Percentiles rank a stretch among this genome's conserved stretches.
Conservation (phyloP, 2,329 filamentous ascomycete genomes). For the Alternaria rosae region DNA sequence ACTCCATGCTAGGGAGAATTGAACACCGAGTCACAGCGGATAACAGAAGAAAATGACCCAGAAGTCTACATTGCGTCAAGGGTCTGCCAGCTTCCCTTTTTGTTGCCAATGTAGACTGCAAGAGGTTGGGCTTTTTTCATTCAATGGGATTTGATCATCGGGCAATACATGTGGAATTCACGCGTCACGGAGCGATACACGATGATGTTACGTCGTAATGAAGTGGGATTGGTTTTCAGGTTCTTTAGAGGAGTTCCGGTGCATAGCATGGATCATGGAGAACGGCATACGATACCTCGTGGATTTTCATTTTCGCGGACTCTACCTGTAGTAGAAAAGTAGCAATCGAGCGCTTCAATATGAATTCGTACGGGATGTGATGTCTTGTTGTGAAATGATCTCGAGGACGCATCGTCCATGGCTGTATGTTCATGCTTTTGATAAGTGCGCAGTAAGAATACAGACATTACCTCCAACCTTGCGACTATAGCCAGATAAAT, state of each 20-base stretch:
- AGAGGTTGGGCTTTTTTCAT: background rate
- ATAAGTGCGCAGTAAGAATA: too few relatives aligned
- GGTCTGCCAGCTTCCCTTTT: background rate
- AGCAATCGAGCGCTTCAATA: background rate
- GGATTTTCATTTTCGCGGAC: background rate
- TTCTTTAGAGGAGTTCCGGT: background rate
- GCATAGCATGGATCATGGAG: slow-evolving; percentile 1
- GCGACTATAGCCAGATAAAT: background rate
- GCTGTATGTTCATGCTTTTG: too few relatives aligned
- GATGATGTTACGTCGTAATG: background rate
- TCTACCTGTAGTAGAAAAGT: background rate
- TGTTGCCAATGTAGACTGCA: background rate
- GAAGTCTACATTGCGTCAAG: background rate
- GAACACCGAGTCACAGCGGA: background rate
- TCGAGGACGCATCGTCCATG: rapidly evolving
- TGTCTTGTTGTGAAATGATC: background rate
- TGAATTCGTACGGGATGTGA: background rate
- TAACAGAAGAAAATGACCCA: background rate
- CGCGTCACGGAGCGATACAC: background rate
- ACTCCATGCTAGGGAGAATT: rapidly evolving
- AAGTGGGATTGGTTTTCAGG: background rate
- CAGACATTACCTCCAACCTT: rapidly evolving
- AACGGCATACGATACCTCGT: slow-evolving; percentile 12
- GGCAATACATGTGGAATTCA: background rate
- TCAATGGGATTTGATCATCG: background rate